Base-by-base conservation (phyloP, 148 eudicot genomes). In the Talinum fruticosum region DNA sequence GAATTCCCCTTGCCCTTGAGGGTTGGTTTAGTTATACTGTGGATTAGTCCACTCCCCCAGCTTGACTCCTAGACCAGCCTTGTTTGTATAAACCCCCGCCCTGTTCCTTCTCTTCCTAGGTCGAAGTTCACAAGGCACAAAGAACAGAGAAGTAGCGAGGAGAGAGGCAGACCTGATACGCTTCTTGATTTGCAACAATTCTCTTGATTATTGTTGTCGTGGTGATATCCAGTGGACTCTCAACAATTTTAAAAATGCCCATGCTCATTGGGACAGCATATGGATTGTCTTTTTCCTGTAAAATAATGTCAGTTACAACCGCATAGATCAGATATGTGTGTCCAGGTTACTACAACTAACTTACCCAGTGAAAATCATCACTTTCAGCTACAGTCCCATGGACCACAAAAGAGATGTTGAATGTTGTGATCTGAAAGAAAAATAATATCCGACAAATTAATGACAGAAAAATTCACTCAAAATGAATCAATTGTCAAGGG, bases 351-450 rank as follows among this genome's bases (percentile, higher is more conserved):
- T 59, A 59, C 28, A n/a, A 71, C 30, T 1, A n/a, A 49, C 26
- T 38, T 82, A 92, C 99, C 94, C 82, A 82, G 74, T 80, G 89
- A 82, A 84, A 90, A 80, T 93, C 94, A 78, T 82, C 76, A 83
- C 96, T 91, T 85, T 91, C 99, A 29, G 99, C 97, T 73, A 93
- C 87, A 34, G 92, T 87, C 77, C 99, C 99, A 77, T 90, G 94
- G 36, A 96, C 94, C 78, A 93, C 97, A 81, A 88, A 76, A 23
- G 97, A 96, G 79, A 96, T 96, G 76, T 96, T 91, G 77, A 96
- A 96, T 47, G 99, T 95, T 80, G 97, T 88, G 34, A 95, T 87
- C 99, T 93, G 92, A 86, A 83, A 71, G 41, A 78, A 81, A 82
- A 28, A 59, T 45, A 15, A 35, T n/a, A 69, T 23, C 72, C 28